Conservation (phyloP, 1,284 basidiomycete genomes). For the Puccinia polysora region DNA sequence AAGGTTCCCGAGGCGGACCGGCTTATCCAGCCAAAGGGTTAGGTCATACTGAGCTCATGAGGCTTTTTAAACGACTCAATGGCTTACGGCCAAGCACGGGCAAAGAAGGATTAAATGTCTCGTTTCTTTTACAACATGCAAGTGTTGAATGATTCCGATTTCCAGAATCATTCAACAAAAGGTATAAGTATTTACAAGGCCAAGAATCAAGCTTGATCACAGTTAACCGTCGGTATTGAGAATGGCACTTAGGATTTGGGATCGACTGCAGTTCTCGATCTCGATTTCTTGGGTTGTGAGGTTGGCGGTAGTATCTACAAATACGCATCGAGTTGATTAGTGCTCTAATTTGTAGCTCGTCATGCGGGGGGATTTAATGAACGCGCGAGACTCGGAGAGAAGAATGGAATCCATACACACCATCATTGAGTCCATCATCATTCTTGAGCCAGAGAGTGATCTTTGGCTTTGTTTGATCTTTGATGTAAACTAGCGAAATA, state of each 20-base stretch:
- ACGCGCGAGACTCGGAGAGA: background rate
- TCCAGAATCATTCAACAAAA: too few species aligned
- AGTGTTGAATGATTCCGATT: too few species aligned
- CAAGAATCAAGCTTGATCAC: too few species aligned
- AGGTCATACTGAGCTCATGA: too few species aligned
- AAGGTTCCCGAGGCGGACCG: too few species aligned
- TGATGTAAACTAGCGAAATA: constrained; percentile 7
- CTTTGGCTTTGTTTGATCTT: constrained; percentile 3
- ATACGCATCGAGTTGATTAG: background rate
- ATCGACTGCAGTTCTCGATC: background rate
- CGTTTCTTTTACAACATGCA: too few species aligned
- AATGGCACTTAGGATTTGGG: constrained; percentile 1
- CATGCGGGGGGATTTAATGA: background rate
- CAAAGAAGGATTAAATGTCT: too few species aligned
- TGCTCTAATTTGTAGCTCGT: background rate
- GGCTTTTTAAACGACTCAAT: too few species aligned
- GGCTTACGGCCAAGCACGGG: too few species aligned
- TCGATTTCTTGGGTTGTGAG: background rate
- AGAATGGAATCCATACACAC: background rate
- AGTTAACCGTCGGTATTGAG: too few species aligned
- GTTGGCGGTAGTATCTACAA: background rate
- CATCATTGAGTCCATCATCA: background rate
- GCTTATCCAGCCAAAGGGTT: too few species aligned
- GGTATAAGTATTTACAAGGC: too few species aligned
- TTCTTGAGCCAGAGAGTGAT: constrained; percentile 16